Percentiles rank a stretch among this genome's conserved stretches.
phyloP scores from a whole-genome alignment of 108 stramenopile genomes.

The Skeletonema menzelii region DNA sequence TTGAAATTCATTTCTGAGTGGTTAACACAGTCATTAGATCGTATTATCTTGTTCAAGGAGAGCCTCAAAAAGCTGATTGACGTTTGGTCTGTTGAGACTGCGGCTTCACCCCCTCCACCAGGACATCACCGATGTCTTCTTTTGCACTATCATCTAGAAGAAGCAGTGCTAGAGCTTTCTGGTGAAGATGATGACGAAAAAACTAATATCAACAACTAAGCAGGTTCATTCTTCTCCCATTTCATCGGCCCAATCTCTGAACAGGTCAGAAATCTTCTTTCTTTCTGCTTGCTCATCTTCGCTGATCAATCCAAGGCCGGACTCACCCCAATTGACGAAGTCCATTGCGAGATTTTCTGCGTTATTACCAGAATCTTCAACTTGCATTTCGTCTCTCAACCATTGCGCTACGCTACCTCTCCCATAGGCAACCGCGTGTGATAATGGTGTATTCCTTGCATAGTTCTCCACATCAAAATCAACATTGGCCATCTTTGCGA shows the following conservation, averaged over 20 bases:
- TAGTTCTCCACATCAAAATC: slow-evolving; percentile 71
- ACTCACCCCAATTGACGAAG: slow-evolving; percentile 42
- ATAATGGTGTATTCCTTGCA: slow-evolving; percentile 78
- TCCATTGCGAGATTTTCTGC: slow-evolving; percentile 39
- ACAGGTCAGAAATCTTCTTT: slow-evolving; percentile 33
- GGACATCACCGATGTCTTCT: slow-evolving; percentile 26
- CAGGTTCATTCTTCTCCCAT: slow-evolving; percentile 16
- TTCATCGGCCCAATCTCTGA: slow-evolving; percentile 30
- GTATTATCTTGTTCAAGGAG: neutral
- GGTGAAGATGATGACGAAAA: neutral
- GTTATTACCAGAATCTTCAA: slow-evolving; percentile 19
- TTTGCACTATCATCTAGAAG: slow-evolving; percentile 11
- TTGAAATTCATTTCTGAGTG: neutral
- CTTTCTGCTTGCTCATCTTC: slow-evolving; percentile 31
- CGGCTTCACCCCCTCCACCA: slow-evolving; percentile 8
- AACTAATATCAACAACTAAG: too few relatives aligned
- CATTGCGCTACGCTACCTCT: slow-evolving; percentile 64
- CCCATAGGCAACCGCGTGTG: slow-evolving; percentile 82
- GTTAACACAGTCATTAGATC: neutral
- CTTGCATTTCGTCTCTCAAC: slow-evolving; percentile 51
- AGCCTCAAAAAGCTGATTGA: slow-evolving; percentile 17
- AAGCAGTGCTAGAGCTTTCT: neutral
- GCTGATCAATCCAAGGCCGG: slow-evolving; percentile 22
- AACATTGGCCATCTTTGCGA: slow-evolving; percentile 56
- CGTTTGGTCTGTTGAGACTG: slow-evolving; percentile 11